Conservation (phyloP, 768 basidiomycete species). For the Phlebiopsis gigantea region DNA sequence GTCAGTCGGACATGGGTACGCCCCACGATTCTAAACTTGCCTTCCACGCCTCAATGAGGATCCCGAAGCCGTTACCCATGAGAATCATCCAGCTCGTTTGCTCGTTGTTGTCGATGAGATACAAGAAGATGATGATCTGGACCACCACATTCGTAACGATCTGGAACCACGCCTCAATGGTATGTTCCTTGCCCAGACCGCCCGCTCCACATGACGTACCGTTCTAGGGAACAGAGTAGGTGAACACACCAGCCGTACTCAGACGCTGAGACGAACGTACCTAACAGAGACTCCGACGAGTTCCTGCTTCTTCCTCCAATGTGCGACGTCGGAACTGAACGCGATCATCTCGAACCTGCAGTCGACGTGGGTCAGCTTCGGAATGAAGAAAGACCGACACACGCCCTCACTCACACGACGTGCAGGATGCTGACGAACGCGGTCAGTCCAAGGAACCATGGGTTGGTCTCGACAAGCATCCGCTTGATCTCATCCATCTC, state of each 20-base stretch:
- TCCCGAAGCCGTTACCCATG: conserved; percentile 76
- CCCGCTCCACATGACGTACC: conserved; percentile 33
- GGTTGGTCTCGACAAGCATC: conserved; percentile 86
- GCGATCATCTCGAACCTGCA: conserved; percentile 90
- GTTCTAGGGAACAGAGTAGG: conserved; percentile 35
- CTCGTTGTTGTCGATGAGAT: conserved; percentile 91
- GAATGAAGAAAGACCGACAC: not conserved
- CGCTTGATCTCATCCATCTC: conserved; percentile 96
- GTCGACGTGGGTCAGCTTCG: conserved; percentile 8
- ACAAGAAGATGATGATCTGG: conserved; percentile 84
- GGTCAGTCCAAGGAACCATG: conserved; percentile 83
- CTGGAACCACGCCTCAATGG: conserved; percentile 22
- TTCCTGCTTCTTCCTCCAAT: conserved; percentile 94
- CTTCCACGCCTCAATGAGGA: conserved; percentile 94
- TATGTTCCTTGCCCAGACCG: conserved; percentile 8
- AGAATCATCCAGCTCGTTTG: conserved; percentile 99
- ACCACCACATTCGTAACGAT: conserved; percentile 93
- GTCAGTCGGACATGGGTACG: not conserved
- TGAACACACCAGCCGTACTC: conserved; percentile 5
- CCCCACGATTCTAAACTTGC: conserved; percentile 28
- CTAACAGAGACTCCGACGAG: conserved; percentile 93
- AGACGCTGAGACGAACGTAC: conserved; percentile 33
- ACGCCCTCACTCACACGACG: conserved; percentile 47
- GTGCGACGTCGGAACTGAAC: conserved; percentile 91
- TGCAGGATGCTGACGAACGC: conserved; percentile 84